A percentile compares a stretch with the other conserved stretches of the same genome.
These are phyloP conservation scores for Mollisiaceae sp. DNA, from an alignment of 2,329 filamentous ascomycete species.

Conservation along the genomic window DNA sequence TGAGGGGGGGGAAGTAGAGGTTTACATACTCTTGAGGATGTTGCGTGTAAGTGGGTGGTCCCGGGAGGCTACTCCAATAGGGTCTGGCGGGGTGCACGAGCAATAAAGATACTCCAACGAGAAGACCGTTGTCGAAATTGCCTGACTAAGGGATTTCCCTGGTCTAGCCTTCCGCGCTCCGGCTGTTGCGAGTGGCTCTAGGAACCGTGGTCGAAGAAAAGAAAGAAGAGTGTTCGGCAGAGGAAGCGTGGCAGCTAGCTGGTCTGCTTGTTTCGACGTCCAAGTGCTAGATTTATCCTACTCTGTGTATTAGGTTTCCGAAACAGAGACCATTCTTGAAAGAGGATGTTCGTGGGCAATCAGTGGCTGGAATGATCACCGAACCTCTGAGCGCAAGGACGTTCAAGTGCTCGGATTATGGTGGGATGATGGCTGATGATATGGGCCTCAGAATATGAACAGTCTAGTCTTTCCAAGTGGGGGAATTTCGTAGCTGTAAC, in stretches of 20 bases:
- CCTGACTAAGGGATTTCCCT: slow-evolving; percentile 32
- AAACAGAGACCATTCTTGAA: slow-evolving; percentile 42
- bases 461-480: slow-evolving; percentile 16
- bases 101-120: slow-evolving; percentile 29
- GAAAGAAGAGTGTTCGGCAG: slow-evolving; percentile 34
- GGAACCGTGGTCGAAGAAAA: slow-evolving; percentile 25
- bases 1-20: slow-evolving; percentile 32
- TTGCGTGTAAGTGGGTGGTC: slow-evolving; percentile 29
- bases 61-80: slow-evolving; percentile 31
- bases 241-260: slow-evolving; percentile 31
- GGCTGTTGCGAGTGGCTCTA: slow-evolving; percentile 37
- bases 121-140: slow-evolving; percentile 28
- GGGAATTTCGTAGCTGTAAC: slow-evolving; percentile 17
- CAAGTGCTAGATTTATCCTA: slow-evolving; percentile 28
- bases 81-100: slow-evolving; percentile 38
- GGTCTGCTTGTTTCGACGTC: slow-evolving; percentile 41
- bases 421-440: slow-evolving; percentile 24
- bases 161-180: slow-evolving; percentile 23
- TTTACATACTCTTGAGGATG: slow-evolving; percentile 40
- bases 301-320: slow-evolving; percentile 36
- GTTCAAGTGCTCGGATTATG: slow-evolving; percentile 30
- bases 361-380: slow-evolving; percentile 30
- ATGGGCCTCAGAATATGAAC: slow-evolving; percentile 6
- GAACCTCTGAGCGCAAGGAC: slow-evolving; percentile 31
- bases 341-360: slow-evolving; percentile 23